Evolutionary conservation across 805 yeast species (phyloP).

Genomic region (Suhomyces sp.): DNA sequence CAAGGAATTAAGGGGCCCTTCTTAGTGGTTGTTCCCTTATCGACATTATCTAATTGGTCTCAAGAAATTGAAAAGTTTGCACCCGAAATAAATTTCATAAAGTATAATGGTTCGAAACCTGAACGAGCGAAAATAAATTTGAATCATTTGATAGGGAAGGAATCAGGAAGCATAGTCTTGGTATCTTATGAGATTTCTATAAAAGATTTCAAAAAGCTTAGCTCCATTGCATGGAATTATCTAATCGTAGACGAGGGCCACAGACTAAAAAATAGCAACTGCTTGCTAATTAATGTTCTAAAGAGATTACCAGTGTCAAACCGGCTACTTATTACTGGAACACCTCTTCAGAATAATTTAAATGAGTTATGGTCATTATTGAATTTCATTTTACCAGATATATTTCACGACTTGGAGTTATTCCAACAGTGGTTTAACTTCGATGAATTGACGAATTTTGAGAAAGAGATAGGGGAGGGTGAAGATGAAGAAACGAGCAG

Average conservation of each 20-base stretch:
- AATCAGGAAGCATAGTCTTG: constrained; percentile 52
- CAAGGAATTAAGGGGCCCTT: constrained; percentile 79
- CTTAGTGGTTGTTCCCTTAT: constrained; percentile 74
- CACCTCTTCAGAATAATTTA: constrained; percentile 90
- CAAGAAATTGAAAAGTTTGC: constrained; percentile 71
- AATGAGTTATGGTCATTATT: constrained; percentile 89
- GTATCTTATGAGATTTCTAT: constrained; percentile 83
- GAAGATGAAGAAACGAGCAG: constrained; percentile 45
- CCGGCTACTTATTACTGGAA: constrained; percentile 85
- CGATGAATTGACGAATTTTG: constrained; percentile 49
- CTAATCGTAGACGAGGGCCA: constrained; percentile 96
- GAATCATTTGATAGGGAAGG: constrained; percentile 13
- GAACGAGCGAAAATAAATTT: constrained; percentile 49
- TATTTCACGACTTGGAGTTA: constrained; percentile 83
- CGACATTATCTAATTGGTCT: constrained; percentile 85
- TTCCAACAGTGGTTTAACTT: constrained; percentile 96
- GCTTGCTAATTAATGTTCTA: constrained; percentile 68
- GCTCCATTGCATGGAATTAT: constrained; percentile 67
- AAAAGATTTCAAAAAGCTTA: constrained; percentile 59
- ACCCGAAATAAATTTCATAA: constrained; percentile 61
- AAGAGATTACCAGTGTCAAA: constrained; percentile 68
- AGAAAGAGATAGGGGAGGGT: constrained; percentile 15
- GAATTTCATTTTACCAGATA: constrained; percentile 89
- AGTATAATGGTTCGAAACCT: constrained; percentile 63
- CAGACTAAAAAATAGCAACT: constrained; percentile 80